Percentiles rank a stretch among this genome's conserved stretches.
Evolutionary conservation across 2,329 filamentous ascomycete genomes (phyloP).

Genomic region (Magnaporthales sp.): DNA sequence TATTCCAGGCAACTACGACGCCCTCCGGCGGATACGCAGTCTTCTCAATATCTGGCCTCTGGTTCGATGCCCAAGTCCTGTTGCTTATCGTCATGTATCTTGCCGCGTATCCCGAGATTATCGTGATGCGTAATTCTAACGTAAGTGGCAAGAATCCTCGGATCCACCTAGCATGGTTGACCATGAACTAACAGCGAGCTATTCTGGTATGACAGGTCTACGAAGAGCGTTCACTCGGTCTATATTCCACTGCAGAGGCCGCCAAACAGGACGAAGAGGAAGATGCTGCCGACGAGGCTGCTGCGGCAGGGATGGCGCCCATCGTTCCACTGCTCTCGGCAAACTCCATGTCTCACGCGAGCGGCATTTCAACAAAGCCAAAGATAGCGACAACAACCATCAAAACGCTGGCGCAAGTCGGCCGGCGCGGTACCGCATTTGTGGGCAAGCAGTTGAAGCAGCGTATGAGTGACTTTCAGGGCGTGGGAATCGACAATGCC

Average conservation of each 20-base stretch:
- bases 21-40: constrained; percentile 61
- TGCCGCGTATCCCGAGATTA: constrained; percentile 52
- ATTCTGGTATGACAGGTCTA: constrained; percentile 22
- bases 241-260: constrained; percentile 21
- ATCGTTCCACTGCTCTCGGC: neutral
- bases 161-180: no score
- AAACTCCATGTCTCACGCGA: constrained; percentile 6
- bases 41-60: constrained; percentile 46
- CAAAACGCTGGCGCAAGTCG: constrained; percentile 10
- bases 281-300: constrained; percentile 4
- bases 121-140: constrained; percentile 60
- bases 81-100: constrained; percentile 62
- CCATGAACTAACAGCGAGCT: neutral
- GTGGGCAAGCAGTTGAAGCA: constrained; percentile 21
- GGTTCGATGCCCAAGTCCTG: constrained; percentile 49
- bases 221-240: constrained; percentile 44
- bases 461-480: constrained; percentile 15
- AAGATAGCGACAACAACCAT: neutral
- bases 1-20: constrained; percentile 57
- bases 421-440: constrained; percentile 14
- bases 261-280: constrained; percentile 5
- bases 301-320: neutral
- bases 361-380: neutral
- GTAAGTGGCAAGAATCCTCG: constrained; percentile 21
- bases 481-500: constrained; percentile 12